Base-by-base conservation (phyloP, 768 basidiomycete species). In the Tylopilus balloui region DNA sequence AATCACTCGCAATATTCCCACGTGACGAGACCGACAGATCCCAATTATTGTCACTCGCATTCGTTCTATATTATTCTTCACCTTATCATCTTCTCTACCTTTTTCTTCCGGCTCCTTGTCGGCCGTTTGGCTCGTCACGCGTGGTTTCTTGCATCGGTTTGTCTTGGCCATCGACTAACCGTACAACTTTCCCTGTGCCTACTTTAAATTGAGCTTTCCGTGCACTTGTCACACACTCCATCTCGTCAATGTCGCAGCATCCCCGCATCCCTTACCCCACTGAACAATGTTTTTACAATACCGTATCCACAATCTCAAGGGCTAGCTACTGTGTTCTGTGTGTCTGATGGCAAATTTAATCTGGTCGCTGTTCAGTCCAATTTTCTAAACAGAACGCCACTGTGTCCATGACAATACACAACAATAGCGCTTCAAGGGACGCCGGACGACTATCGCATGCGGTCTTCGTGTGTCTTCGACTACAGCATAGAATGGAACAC, bases 11-110 rank as follows among this genome's bases (percentile, higher is more conserved):
- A 73, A 71, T 68, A 69, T 67, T 64, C 65, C 60, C 73, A 71
- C 72, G 71, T 73, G 73, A 76, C 71, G 70, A 75, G 73, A 71
- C 72, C 74, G 72, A 79, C 76, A 78, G 70, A 73, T 69, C 64
- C 71, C 73, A 66, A 54, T 65, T 63, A 59, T 62, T 69, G 61
- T 66, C 68, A 61, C 68, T 70, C 69, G 76, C 76, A 73, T 78
- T 79, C 74, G 71, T 80, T 75, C 74, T 79, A 74, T 81, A 79
- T 88, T 88, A 88, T 88, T 87, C 78, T 80, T 85, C 83, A 84
- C 73, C 76, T 86, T 84, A 87, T 82, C 76, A 70, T 74, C 73
- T 73, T 71, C 71, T 74, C 68, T 55, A 56, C 51, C 54, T 3
- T 17, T 46, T 52, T 59, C 57, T n/a, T n/a, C n/a, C n/a, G n/a